Percentiles rank a stretch among this genome's conserved stretches.
Conservation (phyloP, 164 flowering plant genomes). For the Annona cherimola region DNA sequence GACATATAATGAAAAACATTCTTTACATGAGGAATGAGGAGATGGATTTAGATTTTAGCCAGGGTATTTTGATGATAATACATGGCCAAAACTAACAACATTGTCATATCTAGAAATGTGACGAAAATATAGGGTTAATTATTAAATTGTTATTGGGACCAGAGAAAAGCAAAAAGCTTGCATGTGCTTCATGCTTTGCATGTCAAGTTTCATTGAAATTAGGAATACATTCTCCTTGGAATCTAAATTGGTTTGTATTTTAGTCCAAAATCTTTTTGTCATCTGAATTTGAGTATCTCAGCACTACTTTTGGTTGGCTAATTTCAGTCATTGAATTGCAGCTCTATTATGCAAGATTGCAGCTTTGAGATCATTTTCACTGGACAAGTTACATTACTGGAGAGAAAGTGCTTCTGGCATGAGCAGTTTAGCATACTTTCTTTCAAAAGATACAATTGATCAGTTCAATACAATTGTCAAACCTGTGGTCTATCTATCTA, state of each 20-base stretch:
- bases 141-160: too few relatives aligned
- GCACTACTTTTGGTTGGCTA: not conserved
- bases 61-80: too few relatives aligned
- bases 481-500: constrained; percentile 88
- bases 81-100: too few relatives aligned
- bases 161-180: too few relatives aligned
- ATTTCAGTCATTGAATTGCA: constrained; percentile 30
- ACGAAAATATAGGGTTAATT: too few relatives aligned
- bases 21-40: too few relatives aligned
- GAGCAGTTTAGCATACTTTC: constrained; percentile 84
- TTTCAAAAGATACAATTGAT: constrained; percentile 82
- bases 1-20: too few relatives aligned
- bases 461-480: constrained; percentile 76
- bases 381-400: constrained; percentile 87
- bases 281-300: not conserved
- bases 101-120: too few relatives aligned
- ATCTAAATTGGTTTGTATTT: not conserved
- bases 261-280: not conserved
- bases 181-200: too few relatives aligned
- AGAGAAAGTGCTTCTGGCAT: constrained; percentile 89
- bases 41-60: too few relatives aligned
- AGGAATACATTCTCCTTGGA: not conserved
- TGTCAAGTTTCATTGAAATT: too few relatives aligned
- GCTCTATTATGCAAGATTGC: constrained; percentile 85
- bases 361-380: constrained; percentile 83